Percentiles rank a stretch among this genome's conserved stretches.
Conservation (phyloP, 2,329 filamentous ascomycete species). For the Monosporascus ibericus region DNA sequence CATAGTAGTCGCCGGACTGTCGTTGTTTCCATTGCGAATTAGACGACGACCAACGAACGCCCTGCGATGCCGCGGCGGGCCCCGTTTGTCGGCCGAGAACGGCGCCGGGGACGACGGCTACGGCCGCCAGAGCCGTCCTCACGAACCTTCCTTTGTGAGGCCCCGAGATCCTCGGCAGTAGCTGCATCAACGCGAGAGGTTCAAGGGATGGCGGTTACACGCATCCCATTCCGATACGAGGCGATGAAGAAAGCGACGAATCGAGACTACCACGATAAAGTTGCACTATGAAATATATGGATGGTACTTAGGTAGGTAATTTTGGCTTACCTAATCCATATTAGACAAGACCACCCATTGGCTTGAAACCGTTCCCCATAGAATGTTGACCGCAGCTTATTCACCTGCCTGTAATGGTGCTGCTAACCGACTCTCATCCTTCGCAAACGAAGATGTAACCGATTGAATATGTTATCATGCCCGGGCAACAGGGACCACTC, state of each 20-base stretch:
- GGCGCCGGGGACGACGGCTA: slow-evolving; percentile 2
- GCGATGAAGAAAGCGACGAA: background rate
- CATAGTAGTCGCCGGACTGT: slow-evolving; percentile 66
- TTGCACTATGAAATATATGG: no score
- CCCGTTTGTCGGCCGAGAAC: background rate
- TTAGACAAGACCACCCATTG: no score
- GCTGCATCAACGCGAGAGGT: slow-evolving; percentile 16
- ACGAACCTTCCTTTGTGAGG: slow-evolving; percentile 21
- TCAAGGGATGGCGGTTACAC: slow-evolving; percentile 6
- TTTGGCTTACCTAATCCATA: no score
- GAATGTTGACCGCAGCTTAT: no score
- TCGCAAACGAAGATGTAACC: no score
- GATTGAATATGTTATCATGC: no score
- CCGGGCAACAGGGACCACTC: no score
- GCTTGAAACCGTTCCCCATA: no score
- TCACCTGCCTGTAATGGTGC: no score
- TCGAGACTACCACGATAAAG: no score
- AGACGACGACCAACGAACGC: slow-evolving; percentile 47
- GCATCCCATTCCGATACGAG: slow-evolving; percentile 12
- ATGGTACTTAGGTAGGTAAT: no score
- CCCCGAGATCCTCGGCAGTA: slow-evolving; percentile 14
- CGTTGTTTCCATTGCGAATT: slow-evolving; percentile 73
- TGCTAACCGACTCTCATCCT: no score
- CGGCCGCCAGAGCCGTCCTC: slow-evolving; percentile 7
- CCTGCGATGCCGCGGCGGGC: background rate